Conservation (phyloP, 2,329 filamentous ascomycete genomes). For the Aspergillus fumigatiaffinis region DNA sequence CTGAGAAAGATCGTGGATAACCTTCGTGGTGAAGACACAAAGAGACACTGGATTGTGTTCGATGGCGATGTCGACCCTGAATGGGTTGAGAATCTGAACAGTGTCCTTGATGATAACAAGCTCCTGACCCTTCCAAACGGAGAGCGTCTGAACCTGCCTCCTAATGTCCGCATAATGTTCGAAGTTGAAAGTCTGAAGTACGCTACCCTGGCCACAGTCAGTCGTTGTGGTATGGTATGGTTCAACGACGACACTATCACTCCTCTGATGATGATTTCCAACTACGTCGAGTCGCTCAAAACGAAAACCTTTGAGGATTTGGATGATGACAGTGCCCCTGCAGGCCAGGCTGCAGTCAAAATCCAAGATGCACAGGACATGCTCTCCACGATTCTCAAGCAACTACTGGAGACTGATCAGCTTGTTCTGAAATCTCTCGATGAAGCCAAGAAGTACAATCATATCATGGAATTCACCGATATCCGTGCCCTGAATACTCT, state of each 20-base stretch:
- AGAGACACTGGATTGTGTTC: constrained; percentile 99
- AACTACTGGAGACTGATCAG: constrained; percentile 70
- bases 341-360: constrained; percentile 72
- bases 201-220: constrained; percentile 95
- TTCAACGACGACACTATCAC: constrained; percentile 98
- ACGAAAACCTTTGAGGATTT: constrained; percentile 87
- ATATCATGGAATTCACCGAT: constrained; percentile 98
- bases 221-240: constrained; percentile 99
- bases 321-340: constrained; percentile 81
- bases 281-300: constrained; percentile 82
- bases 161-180: constrained; percentile 99
- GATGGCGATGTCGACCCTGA: constrained; percentile 98
- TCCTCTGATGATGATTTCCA: constrained; percentile 82
- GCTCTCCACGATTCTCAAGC: constrained; percentile 73
- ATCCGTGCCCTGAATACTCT: constrained; percentile 87
- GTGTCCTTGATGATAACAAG: constrained; percentile 98
- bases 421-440: constrained; percentile 76
- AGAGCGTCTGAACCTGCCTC: constrained; percentile 88
- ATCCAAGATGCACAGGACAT: constrained; percentile 73
- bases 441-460: constrained; percentile 72
- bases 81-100: constrained; percentile 99
- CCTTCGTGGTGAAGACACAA: constrained; percentile 90
- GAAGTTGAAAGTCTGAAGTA: constrained; percentile 98
- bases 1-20: constrained; percentile 98
- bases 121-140: constrained; percentile 94